A percentile compares a stretch with the other conserved stretches of the same genome.
Evolutionary conservation across 768 basidiomycete species (phyloP).

Genomic region (Hypsizygus marmoreus): DNA sequence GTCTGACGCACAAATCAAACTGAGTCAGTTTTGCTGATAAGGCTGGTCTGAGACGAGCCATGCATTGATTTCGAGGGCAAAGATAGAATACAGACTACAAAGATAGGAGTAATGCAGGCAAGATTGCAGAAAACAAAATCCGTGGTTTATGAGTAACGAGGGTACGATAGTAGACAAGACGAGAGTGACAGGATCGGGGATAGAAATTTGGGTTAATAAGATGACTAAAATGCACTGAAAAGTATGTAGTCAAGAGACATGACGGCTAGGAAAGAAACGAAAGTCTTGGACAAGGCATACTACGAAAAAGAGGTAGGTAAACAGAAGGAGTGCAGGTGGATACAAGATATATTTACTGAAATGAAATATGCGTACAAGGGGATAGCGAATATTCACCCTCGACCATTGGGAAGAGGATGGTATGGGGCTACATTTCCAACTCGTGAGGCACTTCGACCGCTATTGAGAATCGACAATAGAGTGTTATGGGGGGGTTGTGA

Average conservation of each 20-base stretch:
- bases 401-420: conserved; percentile 2
- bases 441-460: conserved; percentile 10
- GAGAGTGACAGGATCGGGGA: no score
- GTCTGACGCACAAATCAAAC: no score
- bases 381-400: conserved; percentile 1
- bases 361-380: background rate
- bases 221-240: no score
- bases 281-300: background rate
- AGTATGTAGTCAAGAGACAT: no score
- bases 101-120: no score
- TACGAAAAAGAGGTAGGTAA: background rate
- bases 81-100: no score
- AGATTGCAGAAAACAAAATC: conserved; percentile 1
- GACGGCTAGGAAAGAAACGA: no score
- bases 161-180: no score
- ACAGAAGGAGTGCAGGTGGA: background rate
- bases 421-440: conserved; percentile 5
- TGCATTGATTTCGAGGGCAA: no score
- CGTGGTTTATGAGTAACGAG: background rate
- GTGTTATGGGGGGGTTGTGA: conserved; percentile 11
- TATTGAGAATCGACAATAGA: conserved; percentile 20
- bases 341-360: background rate
- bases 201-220: no score
- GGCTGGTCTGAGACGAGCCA: no score
- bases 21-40: no score